Conservation (phyloP, 2,329 filamentous ascomycete species). For the Cytospora chrysosperma region DNA sequence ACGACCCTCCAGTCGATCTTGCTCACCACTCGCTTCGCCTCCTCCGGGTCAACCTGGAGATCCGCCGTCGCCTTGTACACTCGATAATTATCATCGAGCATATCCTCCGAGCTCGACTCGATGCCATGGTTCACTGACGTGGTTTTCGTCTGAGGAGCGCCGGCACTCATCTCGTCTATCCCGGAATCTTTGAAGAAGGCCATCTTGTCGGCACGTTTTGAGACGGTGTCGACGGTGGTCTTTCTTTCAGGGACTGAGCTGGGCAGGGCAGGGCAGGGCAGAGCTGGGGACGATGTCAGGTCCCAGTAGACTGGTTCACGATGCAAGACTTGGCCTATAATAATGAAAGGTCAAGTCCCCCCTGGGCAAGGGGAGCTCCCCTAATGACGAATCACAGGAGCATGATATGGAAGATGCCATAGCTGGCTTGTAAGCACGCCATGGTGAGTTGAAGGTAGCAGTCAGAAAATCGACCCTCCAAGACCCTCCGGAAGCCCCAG, state of each 20-base stretch:
- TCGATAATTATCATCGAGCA: conserved; percentile 35
- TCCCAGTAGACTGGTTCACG: conserved; percentile 3
- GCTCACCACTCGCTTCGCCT: conserved; percentile 32
- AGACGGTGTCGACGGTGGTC: background rate
- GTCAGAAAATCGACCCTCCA: background rate
- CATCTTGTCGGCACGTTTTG: conserved; percentile 4
- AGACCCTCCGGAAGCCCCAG: background rate
- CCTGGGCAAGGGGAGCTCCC: background rate
- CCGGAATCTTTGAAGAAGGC: conserved; percentile 7
- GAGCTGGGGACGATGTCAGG: background rate
- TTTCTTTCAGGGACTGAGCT: background rate
- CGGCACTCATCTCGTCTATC: conserved; percentile 11
- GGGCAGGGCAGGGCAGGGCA: background rate
- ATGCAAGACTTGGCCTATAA: background rate
- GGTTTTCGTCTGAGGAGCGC: background rate
- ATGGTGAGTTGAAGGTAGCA: conserved; percentile 16
- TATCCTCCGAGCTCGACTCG: conserved; percentile 24
- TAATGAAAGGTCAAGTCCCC: background rate
- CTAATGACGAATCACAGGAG: background rate
- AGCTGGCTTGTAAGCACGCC: conserved; percentile 21
- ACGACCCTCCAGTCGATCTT: conserved; percentile 35
- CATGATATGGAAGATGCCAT: conserved; percentile 7
- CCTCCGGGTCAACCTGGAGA: conserved; percentile 29
- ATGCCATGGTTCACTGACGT: conserved; percentile 19
- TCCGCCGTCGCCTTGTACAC: conserved; percentile 31